These are phyloP conservation scores for Penicillium atrosanguineum DNA, from an alignment of 495 filamentous ascomycete genomes.

Conservation along the genomic window DNA sequence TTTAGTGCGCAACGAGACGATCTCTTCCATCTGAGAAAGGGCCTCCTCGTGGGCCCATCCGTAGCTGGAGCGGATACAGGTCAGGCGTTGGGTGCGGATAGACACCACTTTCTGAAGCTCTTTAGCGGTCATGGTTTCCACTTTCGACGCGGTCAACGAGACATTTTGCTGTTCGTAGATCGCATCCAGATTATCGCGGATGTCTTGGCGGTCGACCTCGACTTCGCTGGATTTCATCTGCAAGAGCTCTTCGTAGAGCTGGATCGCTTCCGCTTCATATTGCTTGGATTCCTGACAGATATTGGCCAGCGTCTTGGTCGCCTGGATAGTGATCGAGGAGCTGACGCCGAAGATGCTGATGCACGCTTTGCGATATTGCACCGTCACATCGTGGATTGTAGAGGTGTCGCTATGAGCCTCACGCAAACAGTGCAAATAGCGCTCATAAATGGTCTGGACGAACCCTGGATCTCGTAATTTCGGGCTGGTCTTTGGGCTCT, in stretches of 20 bases:
- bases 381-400: constrained; percentile 23
- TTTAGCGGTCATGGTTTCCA: constrained; percentile 7
- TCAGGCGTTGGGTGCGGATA: constrained; percentile 15
- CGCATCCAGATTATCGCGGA: constrained; percentile 18
- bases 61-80: constrained; percentile 13
- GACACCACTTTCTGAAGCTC: constrained; percentile 15
- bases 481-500: constrained; percentile 13
- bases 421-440: constrained; percentile 22
- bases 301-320: constrained; percentile 20
- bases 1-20: constrained; percentile 18
- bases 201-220: constrained; percentile 22
- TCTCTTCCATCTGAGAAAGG: constrained; percentile 20
- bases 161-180: constrained; percentile 25
- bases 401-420: constrained; percentile 11
- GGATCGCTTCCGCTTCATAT: constrained; percentile 22
- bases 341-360: constrained; percentile 17
- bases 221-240: constrained; percentile 14
- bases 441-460: constrained; percentile 18
- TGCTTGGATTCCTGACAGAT: constrained; percentile 22
- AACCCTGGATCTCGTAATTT: constrained; percentile 23
- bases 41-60: constrained; percentile 27
- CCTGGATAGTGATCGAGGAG: constrained; percentile 22
- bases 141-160: not conserved
- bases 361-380: constrained; percentile 20
- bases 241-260: constrained; percentile 21